Percentiles rank a stretch among this genome's conserved stretches.
Conservation (phyloP, 208 protist species). For the Leishmania mexicana region DNA sequence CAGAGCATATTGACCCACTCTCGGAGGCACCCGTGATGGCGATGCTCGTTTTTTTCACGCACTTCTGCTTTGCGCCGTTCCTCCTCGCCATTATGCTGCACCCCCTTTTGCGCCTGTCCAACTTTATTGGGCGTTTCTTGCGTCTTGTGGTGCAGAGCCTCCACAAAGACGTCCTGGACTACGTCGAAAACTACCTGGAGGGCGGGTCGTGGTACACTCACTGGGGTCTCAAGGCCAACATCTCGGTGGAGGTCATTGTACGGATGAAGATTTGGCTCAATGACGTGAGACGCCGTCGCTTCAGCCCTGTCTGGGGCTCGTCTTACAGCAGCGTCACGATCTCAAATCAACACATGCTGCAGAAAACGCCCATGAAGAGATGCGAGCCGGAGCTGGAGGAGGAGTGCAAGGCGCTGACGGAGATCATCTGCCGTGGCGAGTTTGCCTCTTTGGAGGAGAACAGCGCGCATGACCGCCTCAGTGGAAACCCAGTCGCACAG, state of each 20-base stretch:
- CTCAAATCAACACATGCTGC: conserved; percentile 31
- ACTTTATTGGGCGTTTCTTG: conserved; percentile 78
- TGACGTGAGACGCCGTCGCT: conserved; percentile 33
- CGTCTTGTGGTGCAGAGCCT: conserved; percentile 72
- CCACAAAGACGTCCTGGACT: conserved; percentile 73
- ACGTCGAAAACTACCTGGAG: conserved; percentile 78
- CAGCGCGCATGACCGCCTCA: conserved; percentile 31
- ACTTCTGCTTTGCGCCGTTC: conserved; percentile 68
- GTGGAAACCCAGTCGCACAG: conserved; percentile 5
- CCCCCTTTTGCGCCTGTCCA: conserved; percentile 67
- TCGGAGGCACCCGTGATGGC: conserved; percentile 53
- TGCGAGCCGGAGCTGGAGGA: conserved; percentile 6
- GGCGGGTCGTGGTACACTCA: conserved; percentile 65
- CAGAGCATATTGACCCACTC: conserved; percentile 40
- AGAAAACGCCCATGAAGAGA: conserved; percentile 35
- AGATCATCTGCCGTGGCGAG: conserved; percentile 61
- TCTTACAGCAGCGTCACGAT: conserved; percentile 6
- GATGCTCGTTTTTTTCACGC: conserved; percentile 57
- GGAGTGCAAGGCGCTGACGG: conserved; percentile 26
- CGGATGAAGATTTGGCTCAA: conserved; percentile 56
- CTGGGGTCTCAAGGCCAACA: conserved; percentile 46
- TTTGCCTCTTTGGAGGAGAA: conserved; percentile 74
- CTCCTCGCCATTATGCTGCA: conserved; percentile 57
- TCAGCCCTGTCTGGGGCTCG: conserved; percentile 16
- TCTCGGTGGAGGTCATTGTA: conserved; percentile 47